Evolutionary conservation across 257 asterid genomes (phyloP).

Genomic region (Solanum arcanum): DNA sequence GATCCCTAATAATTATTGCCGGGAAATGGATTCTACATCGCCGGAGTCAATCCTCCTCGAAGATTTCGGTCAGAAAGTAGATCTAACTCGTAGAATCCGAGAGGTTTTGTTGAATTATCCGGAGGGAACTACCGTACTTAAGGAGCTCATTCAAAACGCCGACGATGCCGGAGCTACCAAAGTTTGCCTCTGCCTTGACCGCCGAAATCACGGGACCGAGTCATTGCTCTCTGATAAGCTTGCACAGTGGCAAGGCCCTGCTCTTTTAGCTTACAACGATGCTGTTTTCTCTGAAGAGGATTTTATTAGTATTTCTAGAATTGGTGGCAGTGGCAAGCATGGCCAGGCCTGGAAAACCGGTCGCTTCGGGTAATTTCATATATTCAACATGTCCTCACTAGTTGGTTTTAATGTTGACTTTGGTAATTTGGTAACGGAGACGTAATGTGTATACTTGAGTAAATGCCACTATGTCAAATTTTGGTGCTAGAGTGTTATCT

Average conservation of each 20-base stretch:
- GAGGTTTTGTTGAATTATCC: slow-evolving; percentile 89
- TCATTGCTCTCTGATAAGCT: slow-evolving; percentile 61
- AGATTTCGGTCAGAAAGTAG: slow-evolving; percentile 98
- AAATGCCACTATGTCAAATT: not conserved
- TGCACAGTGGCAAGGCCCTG: slow-evolving; percentile 91
- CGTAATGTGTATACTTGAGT: not conserved
- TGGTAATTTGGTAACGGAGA: not conserved
- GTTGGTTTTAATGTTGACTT: not conserved
- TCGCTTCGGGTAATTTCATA: slow-evolving; percentile 64
- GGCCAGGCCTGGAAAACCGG: slow-evolving; percentile 89
- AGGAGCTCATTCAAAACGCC: slow-evolving; percentile 94
- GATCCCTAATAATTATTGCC: not conserved
- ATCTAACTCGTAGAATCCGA: slow-evolving; percentile 89
- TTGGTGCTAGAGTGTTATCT: not conserved
- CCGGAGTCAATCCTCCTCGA: slow-evolving; percentile 50
- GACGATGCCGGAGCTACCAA: slow-evolving; percentile 98
- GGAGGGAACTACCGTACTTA: slow-evolving; percentile 90
- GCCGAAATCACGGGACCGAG: slow-evolving; percentile 46
- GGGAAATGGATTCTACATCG: slow-evolving; percentile 12
- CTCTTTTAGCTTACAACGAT: slow-evolving; percentile 74
- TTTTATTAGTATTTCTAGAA: slow-evolving; percentile 82
- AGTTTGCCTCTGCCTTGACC: slow-evolving; percentile 83
- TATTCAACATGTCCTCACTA: not conserved
- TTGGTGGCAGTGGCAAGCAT: slow-evolving; percentile 88
- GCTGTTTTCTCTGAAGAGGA: slow-evolving; percentile 90